Conservation (phyloP, 306 rosid genomes). For the Gillenia trifoliata region DNA sequence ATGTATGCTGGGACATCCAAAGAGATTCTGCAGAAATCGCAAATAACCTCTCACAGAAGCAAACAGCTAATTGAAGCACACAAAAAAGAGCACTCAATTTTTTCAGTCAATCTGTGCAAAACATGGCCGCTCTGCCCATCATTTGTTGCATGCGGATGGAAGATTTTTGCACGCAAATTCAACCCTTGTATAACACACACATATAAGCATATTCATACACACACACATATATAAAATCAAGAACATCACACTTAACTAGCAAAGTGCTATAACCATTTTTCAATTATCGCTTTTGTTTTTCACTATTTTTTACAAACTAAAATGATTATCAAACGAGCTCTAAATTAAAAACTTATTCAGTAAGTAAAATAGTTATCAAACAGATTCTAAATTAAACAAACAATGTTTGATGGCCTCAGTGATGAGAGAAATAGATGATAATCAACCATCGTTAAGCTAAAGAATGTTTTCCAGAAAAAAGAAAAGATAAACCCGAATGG, state of each 20-base stretch:
- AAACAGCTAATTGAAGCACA: constrained; percentile 44
- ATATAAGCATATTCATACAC: background rate
- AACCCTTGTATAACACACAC: background rate
- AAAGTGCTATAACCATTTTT: background rate
- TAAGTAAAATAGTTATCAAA: too few relatives aligned
- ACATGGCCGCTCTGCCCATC: constrained; percentile 73
- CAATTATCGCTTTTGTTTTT: background rate
- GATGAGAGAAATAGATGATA: background rate
- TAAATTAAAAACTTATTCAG: too few relatives aligned
- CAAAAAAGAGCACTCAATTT: constrained; percentile 17
- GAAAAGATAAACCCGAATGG: too few relatives aligned
- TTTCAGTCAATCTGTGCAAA: constrained; percentile 58
- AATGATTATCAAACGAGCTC: too few relatives aligned
- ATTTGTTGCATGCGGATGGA: constrained; percentile 75
- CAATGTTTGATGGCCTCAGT: background rate
- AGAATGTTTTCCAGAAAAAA: background rate
- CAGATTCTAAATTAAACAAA: too few relatives aligned
- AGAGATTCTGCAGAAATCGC: constrained; percentile 31
- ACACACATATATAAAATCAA: background rate
- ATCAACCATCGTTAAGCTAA: background rate
- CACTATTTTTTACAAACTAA: too few relatives aligned
- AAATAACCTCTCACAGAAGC: constrained; percentile 41
- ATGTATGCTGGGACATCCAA: constrained; percentile 37
- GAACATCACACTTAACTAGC: background rate
- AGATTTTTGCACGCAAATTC: constrained; percentile 44